Conservation (phyloP, 805 yeast species). For the Candida ovalis region DNA sequence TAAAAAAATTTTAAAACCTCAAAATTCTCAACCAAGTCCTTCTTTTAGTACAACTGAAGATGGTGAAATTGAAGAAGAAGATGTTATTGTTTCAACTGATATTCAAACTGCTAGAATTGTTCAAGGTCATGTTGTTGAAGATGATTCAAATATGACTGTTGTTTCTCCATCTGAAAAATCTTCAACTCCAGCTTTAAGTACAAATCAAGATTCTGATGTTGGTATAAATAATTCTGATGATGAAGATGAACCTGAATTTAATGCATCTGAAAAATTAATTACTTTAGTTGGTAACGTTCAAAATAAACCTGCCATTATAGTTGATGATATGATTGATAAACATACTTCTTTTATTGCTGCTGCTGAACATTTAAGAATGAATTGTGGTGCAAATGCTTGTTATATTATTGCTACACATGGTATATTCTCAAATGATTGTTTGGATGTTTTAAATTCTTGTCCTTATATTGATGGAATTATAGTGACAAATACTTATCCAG, state of each 20-base stretch:
- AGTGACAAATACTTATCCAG: constrained; percentile 95
- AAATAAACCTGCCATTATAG: constrained; percentile 84
- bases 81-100: constrained; percentile 68
- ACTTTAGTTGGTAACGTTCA: constrained; percentile 96
- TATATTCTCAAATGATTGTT: constrained; percentile 80
- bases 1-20: constrained; percentile 44
- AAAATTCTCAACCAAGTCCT: constrained; percentile 40
- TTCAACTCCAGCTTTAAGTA: constrained; percentile 3
- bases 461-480: constrained; percentile 86
- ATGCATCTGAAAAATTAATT: constrained; percentile 76
- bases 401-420: constrained; percentile 96
- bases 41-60: constrained; percentile 32
- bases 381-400: constrained; percentile 93
- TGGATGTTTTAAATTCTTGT: constrained; percentile 73
- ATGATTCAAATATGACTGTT: constrained; percentile 33
- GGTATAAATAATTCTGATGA: constrained; percentile 86
- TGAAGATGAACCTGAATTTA: constrained; percentile 67
- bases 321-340: constrained; percentile 97
- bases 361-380: constrained; percentile 92
- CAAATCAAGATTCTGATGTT: constrained; percentile 34
- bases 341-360: constrained; percentile 94
- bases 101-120: constrained; percentile 95
- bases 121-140: constrained; percentile 95
- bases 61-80: constrained; percentile 57
- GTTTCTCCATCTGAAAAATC: constrained; percentile 12